A percentile compares a stretch with the other conserved stretches of the same genome.
Evolutionary conservation across 2,329 filamentous ascomycete genomes (phyloP).

Genomic region (Pseudogymnoascus sp.): DNA sequence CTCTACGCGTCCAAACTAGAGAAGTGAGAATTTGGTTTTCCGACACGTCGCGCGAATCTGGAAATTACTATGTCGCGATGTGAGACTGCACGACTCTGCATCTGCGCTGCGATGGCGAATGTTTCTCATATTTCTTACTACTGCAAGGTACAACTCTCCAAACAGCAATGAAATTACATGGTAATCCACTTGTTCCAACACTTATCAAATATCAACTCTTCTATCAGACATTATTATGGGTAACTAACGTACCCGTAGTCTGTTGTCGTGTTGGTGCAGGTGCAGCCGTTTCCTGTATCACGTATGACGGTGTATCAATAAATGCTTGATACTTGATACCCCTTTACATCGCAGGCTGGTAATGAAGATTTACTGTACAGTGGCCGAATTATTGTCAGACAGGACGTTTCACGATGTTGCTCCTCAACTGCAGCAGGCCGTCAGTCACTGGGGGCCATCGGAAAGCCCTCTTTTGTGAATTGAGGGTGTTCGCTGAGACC

Average conservation of each 20-base stretch:
- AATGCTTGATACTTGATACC: not conserved
- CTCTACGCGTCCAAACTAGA: not conserved
- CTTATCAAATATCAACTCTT: not conserved
- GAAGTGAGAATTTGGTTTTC: not conserved
- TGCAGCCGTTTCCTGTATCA: not conserved
- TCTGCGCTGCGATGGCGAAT: not conserved
- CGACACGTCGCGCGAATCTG: not conserved
- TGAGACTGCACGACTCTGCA: not conserved
- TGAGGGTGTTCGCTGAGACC: not conserved
- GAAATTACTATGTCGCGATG: not conserved
- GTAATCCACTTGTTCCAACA: not conserved
- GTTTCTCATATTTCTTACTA: not conserved
- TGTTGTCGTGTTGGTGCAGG: not conserved
- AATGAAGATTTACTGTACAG: not conserved
- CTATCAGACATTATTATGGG: not conserved
- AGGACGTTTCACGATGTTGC: not conserved
- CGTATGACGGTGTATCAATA: not conserved
- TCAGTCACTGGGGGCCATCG: not conserved
- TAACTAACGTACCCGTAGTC: not conserved
- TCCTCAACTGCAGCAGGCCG: not conserved
- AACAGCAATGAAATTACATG: not conserved
- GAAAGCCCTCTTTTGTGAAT: not conserved
- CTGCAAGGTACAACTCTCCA: not conserved
- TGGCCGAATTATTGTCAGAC: not conserved
- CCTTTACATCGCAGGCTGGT: not conserved